phyloP scores from a whole-genome alignment of 176 grass and related monocot species.

The Saccharum spontaneum region DNA sequence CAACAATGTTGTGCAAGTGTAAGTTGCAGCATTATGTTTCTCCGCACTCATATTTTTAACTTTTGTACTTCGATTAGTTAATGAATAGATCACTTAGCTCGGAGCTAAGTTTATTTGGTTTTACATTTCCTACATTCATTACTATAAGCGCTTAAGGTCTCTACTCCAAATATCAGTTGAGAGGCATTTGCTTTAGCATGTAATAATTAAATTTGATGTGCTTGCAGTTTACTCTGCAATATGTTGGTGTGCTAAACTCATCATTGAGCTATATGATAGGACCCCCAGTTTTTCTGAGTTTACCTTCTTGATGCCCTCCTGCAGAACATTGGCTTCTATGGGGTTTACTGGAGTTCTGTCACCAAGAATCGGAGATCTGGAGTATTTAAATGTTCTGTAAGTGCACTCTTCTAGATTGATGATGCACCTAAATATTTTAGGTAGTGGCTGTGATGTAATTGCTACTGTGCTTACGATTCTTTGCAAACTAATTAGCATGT shows the following conservation, averaged over 20 bases:
- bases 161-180: neutral
- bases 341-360: conserved; percentile 90
- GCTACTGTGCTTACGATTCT: conserved; percentile 10
- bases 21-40: conserved; percentile 43
- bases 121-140: conserved; percentile 17
- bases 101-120: conserved; percentile 6
- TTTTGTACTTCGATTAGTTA: neutral
- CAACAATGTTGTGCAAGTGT: conserved; percentile 84
- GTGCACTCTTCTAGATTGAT: conserved; percentile 27
- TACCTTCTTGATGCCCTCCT: conserved; percentile 23
- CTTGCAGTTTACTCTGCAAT: neutral
- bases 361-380: conserved; percentile 83
- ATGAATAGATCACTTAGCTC: neutral
- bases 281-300: conserved; percentile 2
- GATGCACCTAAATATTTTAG: neutral
- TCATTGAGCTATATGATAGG: conserved; percentile 10
- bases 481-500: neutral
- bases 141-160: conserved; percentile 10
- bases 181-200: conserved; percentile 12
- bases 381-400: conserved; percentile 90
- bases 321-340: conserved; percentile 92
- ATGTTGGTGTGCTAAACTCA: conserved; percentile 4
- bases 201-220: neutral
- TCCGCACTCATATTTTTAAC: neutral
- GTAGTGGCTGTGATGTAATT: conserved; percentile 12